Evolutionary conservation across 306 rosid species (phyloP), one percentile per base, ranked within the genome.

Genomic region (Acacia crassicarpa): DNA sequence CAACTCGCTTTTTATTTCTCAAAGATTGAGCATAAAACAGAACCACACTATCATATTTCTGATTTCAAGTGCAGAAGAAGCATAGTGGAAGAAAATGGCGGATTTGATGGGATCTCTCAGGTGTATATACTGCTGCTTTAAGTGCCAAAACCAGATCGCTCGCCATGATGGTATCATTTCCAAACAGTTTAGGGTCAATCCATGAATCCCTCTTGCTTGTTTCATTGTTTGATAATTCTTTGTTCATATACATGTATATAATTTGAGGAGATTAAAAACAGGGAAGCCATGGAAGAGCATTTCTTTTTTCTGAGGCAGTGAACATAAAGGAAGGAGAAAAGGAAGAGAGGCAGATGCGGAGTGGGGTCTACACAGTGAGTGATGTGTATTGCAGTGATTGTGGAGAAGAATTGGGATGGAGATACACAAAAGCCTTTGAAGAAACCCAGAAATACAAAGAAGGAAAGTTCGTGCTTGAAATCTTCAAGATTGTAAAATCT

Each of bases 241-340:
- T 38, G 41, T 38, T 38, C 41, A 6, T 1, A 38, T 6, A 35
- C 40, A 35, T 5, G 6, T 6, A 38, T 38, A 38, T 38, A 38
- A 38, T 38, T 6, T 38, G 41, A 38, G 41, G 8, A 38, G 41
- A 38, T 38, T 38, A 38, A 9, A 43, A 68, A 70, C 86, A 91
- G 97, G 88, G 87, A 25, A 80, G 71, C 66, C 86, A 68, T 54
- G 94, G 95, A 22, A 91, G 94, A 89, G 97, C 94, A 16, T 91
- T 89, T 82, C 78, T 93, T 77, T 91, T 93, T 80, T 88, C 91
- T 30, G 89, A 86, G 11, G 86, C 94, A 3, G 80, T 73, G 88
- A 93, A 93, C 85, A 82, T 93, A 17, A 61, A 38, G 68, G 46
- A 75, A 77, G 97, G 95, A 49, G 83, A 86, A 9, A 62, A 83